Conservation (phyloP, 2,329 filamentous ascomycete genomes). For the Chaetomiaceae sp. region DNA sequence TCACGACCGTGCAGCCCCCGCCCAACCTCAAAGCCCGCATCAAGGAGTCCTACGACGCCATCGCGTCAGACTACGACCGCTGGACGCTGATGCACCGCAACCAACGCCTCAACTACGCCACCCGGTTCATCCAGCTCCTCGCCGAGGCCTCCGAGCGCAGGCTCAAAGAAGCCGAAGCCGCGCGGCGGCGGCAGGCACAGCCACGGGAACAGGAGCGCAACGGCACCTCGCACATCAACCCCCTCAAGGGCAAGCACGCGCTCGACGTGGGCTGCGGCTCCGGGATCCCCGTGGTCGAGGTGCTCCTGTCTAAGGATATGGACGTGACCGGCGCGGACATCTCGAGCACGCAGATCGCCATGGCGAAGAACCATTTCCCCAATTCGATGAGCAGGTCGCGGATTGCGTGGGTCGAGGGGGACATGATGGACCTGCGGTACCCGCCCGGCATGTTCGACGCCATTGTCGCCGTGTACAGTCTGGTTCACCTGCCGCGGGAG, state of each 20-base stretch:
- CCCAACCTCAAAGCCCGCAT: constrained; percentile 37
- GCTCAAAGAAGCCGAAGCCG: too few species aligned
- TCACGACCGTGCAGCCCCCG: constrained; percentile 2
- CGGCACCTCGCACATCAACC: neutral
- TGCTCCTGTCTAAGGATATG: constrained; percentile 29
- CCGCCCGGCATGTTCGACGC: constrained; percentile 39
- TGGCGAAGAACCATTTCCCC: constrained; percentile 29
- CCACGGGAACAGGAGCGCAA: neutral
- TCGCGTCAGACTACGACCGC: constrained; percentile 37
- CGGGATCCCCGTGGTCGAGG: constrained; percentile 35
- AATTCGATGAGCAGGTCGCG: neutral
- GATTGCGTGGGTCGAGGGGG: constrained; percentile 30
- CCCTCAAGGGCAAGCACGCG: constrained; percentile 20
- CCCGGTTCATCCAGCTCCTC: constrained; percentile 31
- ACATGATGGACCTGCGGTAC: constrained; percentile 38
- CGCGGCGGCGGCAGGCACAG: neutral
- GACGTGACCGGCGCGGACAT: constrained; percentile 40
- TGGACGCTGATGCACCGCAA: constrained; percentile 35
- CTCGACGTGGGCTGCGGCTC: constrained; percentile 43
- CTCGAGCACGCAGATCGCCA: constrained; percentile 36
- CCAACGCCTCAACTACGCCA: constrained; percentile 34
- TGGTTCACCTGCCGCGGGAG: constrained; percentile 50
- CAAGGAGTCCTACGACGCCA: constrained; percentile 38
- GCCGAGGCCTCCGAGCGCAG: too few species aligned
- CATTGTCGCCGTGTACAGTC: constrained; percentile 48